Evolutionary conservation across 2,329 filamentous ascomycete species (phyloP).

Genomic region (Acrodontium crateriforme): DNA sequence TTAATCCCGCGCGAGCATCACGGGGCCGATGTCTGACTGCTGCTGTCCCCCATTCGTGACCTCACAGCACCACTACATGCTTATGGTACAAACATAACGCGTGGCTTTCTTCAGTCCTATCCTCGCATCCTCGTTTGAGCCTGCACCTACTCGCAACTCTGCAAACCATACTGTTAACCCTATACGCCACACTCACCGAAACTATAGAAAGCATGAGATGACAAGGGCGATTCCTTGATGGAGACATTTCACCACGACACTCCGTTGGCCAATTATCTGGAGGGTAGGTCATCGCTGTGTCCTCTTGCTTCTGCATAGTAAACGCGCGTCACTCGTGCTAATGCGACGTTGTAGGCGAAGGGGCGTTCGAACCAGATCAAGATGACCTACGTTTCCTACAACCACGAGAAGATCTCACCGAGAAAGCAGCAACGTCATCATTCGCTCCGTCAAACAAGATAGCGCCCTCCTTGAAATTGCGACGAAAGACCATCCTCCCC

Average conservation of each 20-base stretch:
- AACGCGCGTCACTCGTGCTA: conserved; percentile 30
- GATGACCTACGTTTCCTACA: conserved; percentile 7
- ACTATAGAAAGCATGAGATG: conserved; percentile 1
- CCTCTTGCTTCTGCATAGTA: no score
- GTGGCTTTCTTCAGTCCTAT: no score
- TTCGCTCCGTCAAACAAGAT: not conserved
- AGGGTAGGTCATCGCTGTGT: conserved; percentile 49
- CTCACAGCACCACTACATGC: no score
- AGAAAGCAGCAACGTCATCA: not conserved
- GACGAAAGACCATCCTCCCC: conserved; percentile 3
- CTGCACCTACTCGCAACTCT: no score
- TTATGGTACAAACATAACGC: no score
- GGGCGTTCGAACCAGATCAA: conserved; percentile 22
- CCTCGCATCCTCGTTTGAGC: no score
- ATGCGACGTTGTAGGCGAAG: conserved; percentile 13
- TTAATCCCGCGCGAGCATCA: no score
- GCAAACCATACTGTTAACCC: no score
- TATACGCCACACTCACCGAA: no score
- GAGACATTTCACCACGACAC: conserved; percentile 74
- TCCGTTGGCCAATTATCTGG: conserved; percentile 76
- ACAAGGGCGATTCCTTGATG: conserved; percentile 50
- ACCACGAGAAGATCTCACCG: conserved; percentile 3
- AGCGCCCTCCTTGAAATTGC: not conserved
- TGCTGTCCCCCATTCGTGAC: no score
- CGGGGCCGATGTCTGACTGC: no score